Conservation (phyloP, 2,329 filamentous ascomycete genomes). For the Hypomyces perniciosus region DNA sequence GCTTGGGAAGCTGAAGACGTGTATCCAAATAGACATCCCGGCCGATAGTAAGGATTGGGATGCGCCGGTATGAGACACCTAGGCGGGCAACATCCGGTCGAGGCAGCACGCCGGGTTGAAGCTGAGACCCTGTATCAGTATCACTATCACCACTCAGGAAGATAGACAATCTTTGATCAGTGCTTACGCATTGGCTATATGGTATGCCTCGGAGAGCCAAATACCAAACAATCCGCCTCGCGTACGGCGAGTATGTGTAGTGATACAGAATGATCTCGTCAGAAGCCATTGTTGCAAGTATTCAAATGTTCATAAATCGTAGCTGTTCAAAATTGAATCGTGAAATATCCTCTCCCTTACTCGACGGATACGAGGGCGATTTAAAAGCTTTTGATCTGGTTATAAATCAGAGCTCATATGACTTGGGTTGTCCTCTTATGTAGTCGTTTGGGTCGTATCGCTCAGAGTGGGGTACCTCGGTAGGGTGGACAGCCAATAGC, state of each 20-base stretch:
- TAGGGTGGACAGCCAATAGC: conserved; percentile 14
- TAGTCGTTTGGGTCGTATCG: conserved; percentile 1
- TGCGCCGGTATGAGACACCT: conserved; percentile 61
- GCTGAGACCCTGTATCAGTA: conserved; percentile 29
- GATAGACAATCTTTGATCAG: neutral
- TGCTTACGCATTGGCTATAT: conserved; percentile 60
- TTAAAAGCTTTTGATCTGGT: too few species aligned
- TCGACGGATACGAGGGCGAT: too few species aligned
- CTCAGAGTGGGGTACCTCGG: conserved; percentile 5
- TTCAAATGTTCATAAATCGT: neutral
- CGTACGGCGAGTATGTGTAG: conserved; percentile 60
- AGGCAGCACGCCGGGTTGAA: conserved; percentile 61
- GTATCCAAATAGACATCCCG: conserved; percentile 65
- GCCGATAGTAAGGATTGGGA: conserved; percentile 61
- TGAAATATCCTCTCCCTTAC: neutral
- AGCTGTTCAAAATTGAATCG: neutral
- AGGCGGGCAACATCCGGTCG: conserved; percentile 58
- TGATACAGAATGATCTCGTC: conserved; percentile 54
- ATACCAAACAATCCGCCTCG: conserved; percentile 60
- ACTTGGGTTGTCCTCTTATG: conserved; percentile 4
- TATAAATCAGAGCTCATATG: neutral
- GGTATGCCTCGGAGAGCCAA: conserved; percentile 58
- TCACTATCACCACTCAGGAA: neutral
- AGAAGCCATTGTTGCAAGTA: conserved; percentile 14
- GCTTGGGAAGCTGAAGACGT: conserved; percentile 59